Conservation (phyloP, 441 rosid genomes). For the Aquilaria agallochum region DNA sequence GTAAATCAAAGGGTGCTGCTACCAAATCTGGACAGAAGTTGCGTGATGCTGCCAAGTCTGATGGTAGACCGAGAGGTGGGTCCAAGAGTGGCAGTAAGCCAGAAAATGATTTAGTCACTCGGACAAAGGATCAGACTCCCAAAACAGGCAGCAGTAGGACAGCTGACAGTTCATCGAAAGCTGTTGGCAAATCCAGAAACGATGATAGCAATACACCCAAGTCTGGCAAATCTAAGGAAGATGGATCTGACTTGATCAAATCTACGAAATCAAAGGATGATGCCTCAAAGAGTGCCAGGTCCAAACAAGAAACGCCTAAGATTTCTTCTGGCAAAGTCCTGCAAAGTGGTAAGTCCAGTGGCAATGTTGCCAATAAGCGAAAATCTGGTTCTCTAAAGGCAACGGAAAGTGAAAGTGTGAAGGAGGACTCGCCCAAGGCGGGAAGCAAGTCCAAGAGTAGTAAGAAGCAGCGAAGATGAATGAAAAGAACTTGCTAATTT, state of each 20-base stretch:
- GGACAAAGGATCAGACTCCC: conserved; percentile 31
- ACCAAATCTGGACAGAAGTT: conserved; percentile 13
- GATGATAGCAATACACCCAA: conserved; percentile 5
- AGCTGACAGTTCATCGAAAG: conserved; percentile 31
- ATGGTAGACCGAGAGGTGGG: conserved; percentile 36
- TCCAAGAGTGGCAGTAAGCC: conserved; percentile 30
- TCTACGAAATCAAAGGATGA: conserved; percentile 37
- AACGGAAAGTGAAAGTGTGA: conserved; percentile 40
- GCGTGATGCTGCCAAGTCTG: conserved; percentile 6
- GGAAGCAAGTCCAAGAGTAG: conserved; percentile 52
- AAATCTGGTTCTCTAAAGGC: conserved; percentile 53
- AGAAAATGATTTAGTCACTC: conserved; percentile 37
- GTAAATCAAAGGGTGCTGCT: conserved; percentile 56
- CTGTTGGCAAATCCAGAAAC: conserved; percentile 17
- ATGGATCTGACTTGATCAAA: conserved; percentile 30
- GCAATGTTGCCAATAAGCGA: conserved; percentile 41
- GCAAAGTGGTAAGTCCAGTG: conserved; percentile 37
- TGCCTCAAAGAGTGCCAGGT: conserved; percentile 33
- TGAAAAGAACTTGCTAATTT: conserved; percentile 9
- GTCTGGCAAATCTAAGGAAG: conserved; percentile 50
- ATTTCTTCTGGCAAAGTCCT: conserved; percentile 28
- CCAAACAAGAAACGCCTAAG: conserved; percentile 51
- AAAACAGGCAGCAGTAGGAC: conserved; percentile 34
- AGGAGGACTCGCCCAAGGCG: conserved; percentile 41
- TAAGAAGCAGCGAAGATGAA: conserved; percentile 63